Evolutionary conservation across 202 grass and related monocot species (phyloP).

Genomic region (Elaeis oleifera): DNA sequence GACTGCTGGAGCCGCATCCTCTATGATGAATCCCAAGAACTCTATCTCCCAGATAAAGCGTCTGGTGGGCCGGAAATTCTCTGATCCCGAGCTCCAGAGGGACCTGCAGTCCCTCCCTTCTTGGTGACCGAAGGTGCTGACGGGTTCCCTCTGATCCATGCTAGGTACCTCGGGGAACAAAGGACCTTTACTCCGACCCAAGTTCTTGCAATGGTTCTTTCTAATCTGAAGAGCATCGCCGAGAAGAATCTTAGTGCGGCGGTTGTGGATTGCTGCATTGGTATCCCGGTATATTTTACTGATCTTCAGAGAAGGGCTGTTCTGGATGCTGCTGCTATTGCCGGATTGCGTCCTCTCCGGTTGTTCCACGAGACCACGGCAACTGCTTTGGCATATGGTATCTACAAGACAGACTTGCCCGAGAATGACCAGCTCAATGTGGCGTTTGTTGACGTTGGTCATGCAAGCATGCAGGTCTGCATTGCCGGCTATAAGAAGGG

Average conservation of each 20-base stretch:
- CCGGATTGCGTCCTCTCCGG: slow-evolving; percentile 54
- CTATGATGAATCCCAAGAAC: slow-evolving; percentile 90
- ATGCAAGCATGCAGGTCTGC: slow-evolving; percentile 96
- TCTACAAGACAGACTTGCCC: slow-evolving; percentile 86
- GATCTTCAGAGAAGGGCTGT: slow-evolving; percentile 84
- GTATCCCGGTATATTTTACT: slow-evolving; percentile 82
- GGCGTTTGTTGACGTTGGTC: slow-evolving; percentile 86
- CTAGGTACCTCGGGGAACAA: slow-evolving; percentile 50
- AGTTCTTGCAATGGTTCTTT: slow-evolving; percentile 82
- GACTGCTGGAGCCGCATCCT: slow-evolving; percentile 61
- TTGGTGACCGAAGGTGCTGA: slow-evolving; percentile 59
- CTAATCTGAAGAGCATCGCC: slow-evolving; percentile 75
- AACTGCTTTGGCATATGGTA: slow-evolving; percentile 87
- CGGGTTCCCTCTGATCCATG: slow-evolving; percentile 72
- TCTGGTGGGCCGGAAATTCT: slow-evolving; percentile 59
- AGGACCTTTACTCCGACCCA: slow-evolving; percentile 66
- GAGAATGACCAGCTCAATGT: slow-evolving; percentile 88
- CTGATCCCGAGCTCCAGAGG: slow-evolving; percentile 61
- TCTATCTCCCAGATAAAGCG: slow-evolving; percentile 95
- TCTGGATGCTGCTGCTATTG: slow-evolving; percentile 73
- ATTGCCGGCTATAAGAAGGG: slow-evolving; percentile 87
- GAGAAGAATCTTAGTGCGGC: slow-evolving; percentile 73
- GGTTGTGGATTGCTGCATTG: slow-evolving; percentile 85
- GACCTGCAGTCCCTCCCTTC: slow-evolving; percentile 55
- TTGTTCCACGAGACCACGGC: slow-evolving; percentile 93